Evolutionary conservation across 1,284 basidiomycete species (phyloP).

Genomic region (Xanthoconium separans): DNA sequence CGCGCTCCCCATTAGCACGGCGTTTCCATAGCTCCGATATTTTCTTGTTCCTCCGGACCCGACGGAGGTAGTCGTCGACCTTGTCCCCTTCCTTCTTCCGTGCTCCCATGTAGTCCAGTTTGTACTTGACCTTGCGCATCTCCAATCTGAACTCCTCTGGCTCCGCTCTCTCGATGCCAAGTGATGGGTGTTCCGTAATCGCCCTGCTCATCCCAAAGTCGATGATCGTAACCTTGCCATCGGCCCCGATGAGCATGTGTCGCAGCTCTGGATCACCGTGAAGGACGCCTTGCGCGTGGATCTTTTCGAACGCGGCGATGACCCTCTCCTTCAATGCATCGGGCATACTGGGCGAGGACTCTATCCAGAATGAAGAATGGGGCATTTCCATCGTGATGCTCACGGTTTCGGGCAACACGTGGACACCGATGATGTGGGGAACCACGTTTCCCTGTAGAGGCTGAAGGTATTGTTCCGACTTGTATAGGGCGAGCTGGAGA

Average conservation of each 20-base stretch:
- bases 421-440: conserved; percentile 53
- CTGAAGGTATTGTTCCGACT: conserved; percentile 44
- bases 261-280: conserved; percentile 51
- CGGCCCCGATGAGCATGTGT: conserved; percentile 57
- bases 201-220: conserved; percentile 53
- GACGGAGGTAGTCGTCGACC: conserved; percentile 30
- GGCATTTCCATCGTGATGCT: conserved; percentile 54
- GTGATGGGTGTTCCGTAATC: conserved; percentile 34
- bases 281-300: conserved; percentile 50
- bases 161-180: conserved; percentile 39
- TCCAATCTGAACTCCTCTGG: conserved; percentile 47
- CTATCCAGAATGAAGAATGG: conserved; percentile 54
- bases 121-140: conserved; percentile 54
- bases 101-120: conserved; percentile 40
- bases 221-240: conserved; percentile 54
- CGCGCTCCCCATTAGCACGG: conserved; percentile 33
- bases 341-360: conserved; percentile 54
- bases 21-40: conserved; percentile 32
- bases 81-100: conserved; percentile 31
- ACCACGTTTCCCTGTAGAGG: conserved; percentile 53
- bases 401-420: conserved; percentile 38
- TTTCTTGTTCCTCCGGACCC: conserved; percentile 28
- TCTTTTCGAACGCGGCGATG: conserved; percentile 45
- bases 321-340: conserved; percentile 47
- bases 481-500: conserved; percentile 40